Percentiles rank a stretch among this genome's conserved stretches.
phyloP scores from a whole-genome alignment of 495 filamentous ascomycete species.

The Durotheca rogersii region DNA sequence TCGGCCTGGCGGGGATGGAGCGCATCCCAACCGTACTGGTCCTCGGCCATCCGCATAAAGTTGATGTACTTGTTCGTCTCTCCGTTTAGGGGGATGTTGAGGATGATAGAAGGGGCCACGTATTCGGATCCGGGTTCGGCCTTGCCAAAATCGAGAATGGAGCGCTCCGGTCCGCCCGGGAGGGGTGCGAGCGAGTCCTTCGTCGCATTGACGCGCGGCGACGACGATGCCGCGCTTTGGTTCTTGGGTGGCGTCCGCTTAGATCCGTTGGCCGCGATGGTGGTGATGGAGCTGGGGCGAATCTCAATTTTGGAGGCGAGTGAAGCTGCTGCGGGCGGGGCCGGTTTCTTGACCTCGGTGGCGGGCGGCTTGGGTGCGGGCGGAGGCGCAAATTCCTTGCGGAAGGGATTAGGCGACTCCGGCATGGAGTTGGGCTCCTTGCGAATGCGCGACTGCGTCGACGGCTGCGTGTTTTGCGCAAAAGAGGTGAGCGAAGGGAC shows the following conservation, averaged over 20 bases:
- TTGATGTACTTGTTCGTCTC: constrained; percentile 88
- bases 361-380: constrained; percentile 39
- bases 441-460: constrained; percentile 16
- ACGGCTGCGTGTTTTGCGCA: constrained; percentile 30
- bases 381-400: constrained; percentile 35
- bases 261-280: constrained; percentile 39
- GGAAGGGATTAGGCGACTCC: constrained; percentile 36
- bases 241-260: constrained; percentile 45
- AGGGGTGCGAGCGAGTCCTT: constrained; percentile 45
- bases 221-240: constrained; percentile 41
- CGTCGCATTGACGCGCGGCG: constrained; percentile 40
- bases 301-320: constrained; percentile 39
- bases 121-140: constrained; percentile 50
- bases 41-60: constrained; percentile 89
- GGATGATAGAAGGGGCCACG: constrained; percentile 73
- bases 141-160: constrained; percentile 54
- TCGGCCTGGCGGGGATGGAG: constrained; percentile 88
- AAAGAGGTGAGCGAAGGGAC: constrained; percentile 47
- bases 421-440: constrained; percentile 32
- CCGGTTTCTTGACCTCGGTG: constrained; percentile 38
- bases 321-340: constrained; percentile 32
- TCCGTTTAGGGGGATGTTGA: constrained; percentile 77
- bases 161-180: constrained; percentile 43
- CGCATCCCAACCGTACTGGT: constrained; percentile 90
- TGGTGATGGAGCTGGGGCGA: constrained; percentile 42